phyloP scores from a whole-genome alignment of 1,139 yeast species.

The Zygoascus meyerae region DNA sequence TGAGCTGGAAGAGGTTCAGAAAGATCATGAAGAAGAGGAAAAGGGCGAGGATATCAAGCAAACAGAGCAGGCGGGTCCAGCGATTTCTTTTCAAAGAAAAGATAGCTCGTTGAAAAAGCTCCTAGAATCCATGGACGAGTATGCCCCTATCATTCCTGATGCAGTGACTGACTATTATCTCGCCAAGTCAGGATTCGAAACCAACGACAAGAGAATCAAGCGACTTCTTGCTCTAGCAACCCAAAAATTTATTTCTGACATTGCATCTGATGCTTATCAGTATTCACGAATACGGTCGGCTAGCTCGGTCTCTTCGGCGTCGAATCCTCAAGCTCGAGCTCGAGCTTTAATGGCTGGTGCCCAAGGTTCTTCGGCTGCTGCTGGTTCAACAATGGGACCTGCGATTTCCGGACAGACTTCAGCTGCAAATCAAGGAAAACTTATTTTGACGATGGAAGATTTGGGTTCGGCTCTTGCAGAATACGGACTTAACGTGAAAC shows the following conservation, averaged over 20 bases:
- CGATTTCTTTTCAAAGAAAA: conserved; percentile 68
- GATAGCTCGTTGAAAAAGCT: conserved; percentile 87
- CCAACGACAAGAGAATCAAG: conserved; percentile 73
- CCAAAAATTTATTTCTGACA: conserved; percentile 88
- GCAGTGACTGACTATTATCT: conserved; percentile 95
- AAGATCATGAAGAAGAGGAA: conserved; percentile 16
- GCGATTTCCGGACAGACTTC: conserved; percentile 32
- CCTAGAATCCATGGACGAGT: conserved; percentile 83
- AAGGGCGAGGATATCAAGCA: conserved; percentile 13
- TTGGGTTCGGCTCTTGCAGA: conserved; percentile 82
- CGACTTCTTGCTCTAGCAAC: conserved; percentile 89
- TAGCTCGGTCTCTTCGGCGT: conserved; percentile 73
- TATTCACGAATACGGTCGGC: conserved; percentile 85
- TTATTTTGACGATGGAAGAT: conserved; percentile 83
- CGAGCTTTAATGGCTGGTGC: conserved; percentile 63
- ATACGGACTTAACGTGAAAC: conserved; percentile 81
- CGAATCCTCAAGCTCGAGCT: conserved; percentile 84
- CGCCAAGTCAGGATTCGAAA: conserved; percentile 81
- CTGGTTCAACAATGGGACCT: conserved; percentile 6
- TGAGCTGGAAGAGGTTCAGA: conserved; percentile 16
- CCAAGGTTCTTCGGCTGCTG: conserved; percentile 15
- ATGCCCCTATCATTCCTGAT: conserved; percentile 95
- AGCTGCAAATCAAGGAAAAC: conserved; percentile 54
- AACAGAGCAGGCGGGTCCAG: conserved; percentile 35
- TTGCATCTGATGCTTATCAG: conserved; percentile 95